Percentiles rank a stretch among this genome's conserved stretches.
These are phyloP conservation scores for Salix brachista DNA, from an alignment of 345 rosid species.

Conservation along the genomic window DNA sequence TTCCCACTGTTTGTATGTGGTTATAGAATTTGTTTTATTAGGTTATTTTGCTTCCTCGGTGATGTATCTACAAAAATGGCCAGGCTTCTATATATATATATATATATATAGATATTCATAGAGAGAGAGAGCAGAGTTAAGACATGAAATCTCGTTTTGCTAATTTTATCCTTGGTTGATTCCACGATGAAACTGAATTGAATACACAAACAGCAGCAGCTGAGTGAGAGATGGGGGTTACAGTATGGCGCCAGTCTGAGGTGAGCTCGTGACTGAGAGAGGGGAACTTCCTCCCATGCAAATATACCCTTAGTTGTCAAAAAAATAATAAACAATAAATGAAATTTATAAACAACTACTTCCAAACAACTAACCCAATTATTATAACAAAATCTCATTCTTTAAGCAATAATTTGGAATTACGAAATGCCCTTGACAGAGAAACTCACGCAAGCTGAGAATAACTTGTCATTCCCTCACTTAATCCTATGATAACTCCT, in stretches of 20 bases:
- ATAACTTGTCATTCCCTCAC: slow-evolving; percentile 37
- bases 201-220: background rate
- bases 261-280: slow-evolving; percentile 20
- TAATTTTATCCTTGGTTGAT: background rate
- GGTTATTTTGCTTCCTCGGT: too few species aligned
- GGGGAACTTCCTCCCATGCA: slow-evolving; percentile 39
- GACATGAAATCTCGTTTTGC: background rate
- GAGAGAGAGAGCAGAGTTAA: background rate
- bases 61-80: too few species aligned
- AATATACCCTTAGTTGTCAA: slow-evolving; percentile 40
- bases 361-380: slow-evolving; percentile 22
- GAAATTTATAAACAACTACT: slow-evolving; percentile 18
- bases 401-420: slow-evolving; percentile 38
- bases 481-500: slow-evolving; percentile 22
- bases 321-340: slow-evolving; percentile 20
- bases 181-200: background rate
- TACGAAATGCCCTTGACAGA: slow-evolving; percentile 27
- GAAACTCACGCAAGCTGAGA: slow-evolving; percentile 22
- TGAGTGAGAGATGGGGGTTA: background rate
- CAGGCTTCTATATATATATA: too few species aligned
- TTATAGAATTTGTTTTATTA: too few species aligned
- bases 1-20: too few species aligned
- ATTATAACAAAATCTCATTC: slow-evolving; percentile 31
- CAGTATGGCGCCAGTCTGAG: background rate
- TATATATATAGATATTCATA: too few species aligned